These are phyloP conservation scores for Quercus parvula DNA, from an alignment of 306 rosid genomes.

Conservation along the genomic window DNA sequence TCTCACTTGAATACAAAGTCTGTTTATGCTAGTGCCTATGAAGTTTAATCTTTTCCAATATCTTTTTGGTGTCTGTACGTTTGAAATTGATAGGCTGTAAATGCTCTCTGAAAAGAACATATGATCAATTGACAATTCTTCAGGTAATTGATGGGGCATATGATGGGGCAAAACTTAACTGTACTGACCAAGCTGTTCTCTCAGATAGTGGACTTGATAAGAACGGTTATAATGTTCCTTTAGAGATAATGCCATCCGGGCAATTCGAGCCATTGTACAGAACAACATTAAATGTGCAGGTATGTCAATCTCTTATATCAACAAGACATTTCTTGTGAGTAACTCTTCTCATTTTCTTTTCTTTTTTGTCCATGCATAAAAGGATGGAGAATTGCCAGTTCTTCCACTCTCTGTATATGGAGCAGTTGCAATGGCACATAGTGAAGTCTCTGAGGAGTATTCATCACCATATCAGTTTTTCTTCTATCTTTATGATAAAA, in stretches of 20 bases:
- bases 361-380: conserved; percentile 15
- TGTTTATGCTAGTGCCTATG: not conserved
- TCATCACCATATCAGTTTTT: conserved; percentile 88
- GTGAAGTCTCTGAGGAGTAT: conserved; percentile 77
- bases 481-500: conserved; percentile 87
- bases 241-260: conserved; percentile 89
- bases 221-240: conserved; percentile 62
- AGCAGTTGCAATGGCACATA: conserved; percentile 95
- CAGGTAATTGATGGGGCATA: conserved; percentile 91
- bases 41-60: not conserved
- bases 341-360: conserved; percentile 9
- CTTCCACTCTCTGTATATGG: conserved; percentile 93
- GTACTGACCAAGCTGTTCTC: conserved; percentile 74
- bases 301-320: conserved; percentile 17
- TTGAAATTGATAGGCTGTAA: conserved; percentile 8
- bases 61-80: conserved; percentile 9
- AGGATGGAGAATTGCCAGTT: conserved; percentile 96
- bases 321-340: not conserved
- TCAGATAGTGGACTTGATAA: conserved; percentile 62
- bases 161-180: conserved; percentile 62
- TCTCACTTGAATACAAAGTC: not conserved
- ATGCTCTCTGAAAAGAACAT: conserved; percentile 11
- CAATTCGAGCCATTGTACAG: conserved; percentile 89
- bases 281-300: conserved; percentile 84
- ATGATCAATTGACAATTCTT: conserved; percentile 8